Base-by-base conservation (phyloP, 305 asterid species). In the Fraxinus latifolia region DNA sequence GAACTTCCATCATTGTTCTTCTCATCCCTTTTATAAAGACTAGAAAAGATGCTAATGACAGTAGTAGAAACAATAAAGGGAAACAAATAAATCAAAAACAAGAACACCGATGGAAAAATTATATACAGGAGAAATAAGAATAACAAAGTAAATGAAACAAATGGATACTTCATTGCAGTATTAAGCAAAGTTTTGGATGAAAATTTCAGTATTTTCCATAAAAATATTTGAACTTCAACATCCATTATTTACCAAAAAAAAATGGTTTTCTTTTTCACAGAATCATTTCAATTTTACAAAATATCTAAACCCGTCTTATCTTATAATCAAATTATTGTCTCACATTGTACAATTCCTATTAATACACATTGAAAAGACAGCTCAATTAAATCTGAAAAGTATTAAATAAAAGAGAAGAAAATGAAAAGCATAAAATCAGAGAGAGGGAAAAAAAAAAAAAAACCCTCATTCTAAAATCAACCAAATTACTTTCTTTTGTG, bases 11-110 rank as follows among this genome's bases (percentile, higher is more conserved):
- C 82, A 23, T 19, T 53, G 3, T 23, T 75, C 79, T 82, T 79
- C 70, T 76, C 87, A 9, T 76, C 76, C 3, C 39, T 82, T 31
- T 31, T 70, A 9, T 25, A 21, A 39, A 55, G 25, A 73, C 82
- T 79, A 23, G 36, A 27, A 72, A 77, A 86, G 37, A 87, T 19
- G 78, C 76, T 82, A 27, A 79, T 62, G 37, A 86, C 36, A 79
- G 83, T 80, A 11, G 84, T 60, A 15, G 80, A 82, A n/a, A 88
- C 87, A 1, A 86, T 2, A 15, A 89, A 55, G 3, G 91, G 90
- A 5, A 87, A 37, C 2, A 90, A 85, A 81, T 89, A 91, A 14
- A 89, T 74, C 84, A 90, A 67, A 77, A 89, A 83, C 96, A 95
- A 90, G 33, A 94, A 92, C 73, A 84, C 74, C 37, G 87, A 76